A percentile compares a stretch with the other conserved stretches of the same genome.
Evolutionary conservation across 2,329 filamentous ascomycete genomes (phyloP).

Genomic region (Trichophyton simii): DNA sequence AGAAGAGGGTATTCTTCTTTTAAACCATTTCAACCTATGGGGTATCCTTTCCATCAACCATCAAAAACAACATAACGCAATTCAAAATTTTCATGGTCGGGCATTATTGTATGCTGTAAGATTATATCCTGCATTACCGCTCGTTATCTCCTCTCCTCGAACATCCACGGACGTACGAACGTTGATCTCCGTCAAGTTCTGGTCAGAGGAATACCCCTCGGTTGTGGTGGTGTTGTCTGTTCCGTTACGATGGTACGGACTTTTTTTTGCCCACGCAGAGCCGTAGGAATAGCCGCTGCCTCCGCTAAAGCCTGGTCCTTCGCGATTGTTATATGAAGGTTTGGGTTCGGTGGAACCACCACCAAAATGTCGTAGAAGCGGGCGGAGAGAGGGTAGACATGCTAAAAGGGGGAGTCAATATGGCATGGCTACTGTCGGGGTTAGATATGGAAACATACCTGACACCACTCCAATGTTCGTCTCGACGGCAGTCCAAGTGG

Average conservation of each 20-base stretch:
- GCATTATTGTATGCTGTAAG: background rate
- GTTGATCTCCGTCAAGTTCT: background rate
- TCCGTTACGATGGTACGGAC: background rate
- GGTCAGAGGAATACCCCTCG: background rate
- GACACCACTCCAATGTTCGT: constrained; percentile 4
- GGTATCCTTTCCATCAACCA: background rate
- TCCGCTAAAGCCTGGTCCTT: background rate
- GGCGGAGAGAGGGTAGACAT: constrained; percentile 1
- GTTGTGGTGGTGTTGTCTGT: background rate
- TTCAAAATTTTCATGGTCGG: background rate
- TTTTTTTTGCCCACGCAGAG: constrained; percentile 17
- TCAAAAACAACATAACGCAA: background rate
- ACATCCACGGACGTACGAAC: background rate
- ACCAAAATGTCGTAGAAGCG: background rate
- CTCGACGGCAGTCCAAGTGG: constrained; percentile 3
- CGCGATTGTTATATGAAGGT: background rate
- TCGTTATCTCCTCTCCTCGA: background rate
- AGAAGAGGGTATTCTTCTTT: background rate
- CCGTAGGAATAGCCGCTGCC: constrained; percentile 2
- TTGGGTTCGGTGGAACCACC: background rate
- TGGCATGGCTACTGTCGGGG: background rate
- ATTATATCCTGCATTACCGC: background rate
- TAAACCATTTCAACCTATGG: background rate
- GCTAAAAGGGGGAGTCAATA: background rate
- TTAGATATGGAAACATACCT: background rate